These are phyloP conservation scores for Termitomyces sp. DNA, from an alignment of 768 basidiomycete genomes.

Conservation along the genomic window DNA sequence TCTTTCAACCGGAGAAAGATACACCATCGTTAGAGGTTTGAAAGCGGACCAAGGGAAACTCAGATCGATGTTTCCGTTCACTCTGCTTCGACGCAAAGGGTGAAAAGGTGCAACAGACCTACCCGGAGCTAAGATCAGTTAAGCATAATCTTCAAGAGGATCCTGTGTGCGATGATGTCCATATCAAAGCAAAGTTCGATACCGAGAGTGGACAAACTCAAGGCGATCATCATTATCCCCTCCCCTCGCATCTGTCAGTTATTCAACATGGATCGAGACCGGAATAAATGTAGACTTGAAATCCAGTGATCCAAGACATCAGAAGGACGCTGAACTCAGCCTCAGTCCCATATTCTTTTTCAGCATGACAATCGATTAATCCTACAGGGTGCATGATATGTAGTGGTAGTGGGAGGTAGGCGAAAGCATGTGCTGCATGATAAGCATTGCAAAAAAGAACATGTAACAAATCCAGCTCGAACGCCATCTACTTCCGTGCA, in stretches of 20 bases:
- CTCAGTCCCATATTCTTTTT: not conserved
- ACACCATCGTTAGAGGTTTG: no score
- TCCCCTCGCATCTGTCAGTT: no score
- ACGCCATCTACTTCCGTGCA: slow-evolving; percentile 34
- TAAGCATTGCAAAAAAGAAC: slow-evolving; percentile 8
- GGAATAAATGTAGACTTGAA: not conserved
- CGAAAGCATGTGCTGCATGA: slow-evolving; percentile 14
- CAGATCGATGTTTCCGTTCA: not conserved
- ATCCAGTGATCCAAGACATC: not conserved
- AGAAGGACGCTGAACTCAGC: not conserved
- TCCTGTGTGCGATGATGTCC: not conserved
- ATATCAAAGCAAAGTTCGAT: not conserved
- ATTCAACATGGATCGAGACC: not conserved
- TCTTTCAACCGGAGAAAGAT: no score
- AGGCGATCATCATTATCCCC: not conserved
- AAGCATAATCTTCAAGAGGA: not conserved
- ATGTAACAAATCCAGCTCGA: slow-evolving; percentile 5
- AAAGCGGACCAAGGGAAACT: not conserved
- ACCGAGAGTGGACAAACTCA: not conserved
- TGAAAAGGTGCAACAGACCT: not conserved
- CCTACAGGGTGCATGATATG: slow-evolving; percentile 23
- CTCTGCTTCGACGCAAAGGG: not conserved
- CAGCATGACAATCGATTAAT: slow-evolving; percentile 7
- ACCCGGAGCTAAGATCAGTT: not conserved
- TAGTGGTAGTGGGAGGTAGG: slow-evolving; percentile 1